phyloP scores from a whole-genome alignment of 441 rosid species.

The Rhodomyrtus psidioides region DNA sequence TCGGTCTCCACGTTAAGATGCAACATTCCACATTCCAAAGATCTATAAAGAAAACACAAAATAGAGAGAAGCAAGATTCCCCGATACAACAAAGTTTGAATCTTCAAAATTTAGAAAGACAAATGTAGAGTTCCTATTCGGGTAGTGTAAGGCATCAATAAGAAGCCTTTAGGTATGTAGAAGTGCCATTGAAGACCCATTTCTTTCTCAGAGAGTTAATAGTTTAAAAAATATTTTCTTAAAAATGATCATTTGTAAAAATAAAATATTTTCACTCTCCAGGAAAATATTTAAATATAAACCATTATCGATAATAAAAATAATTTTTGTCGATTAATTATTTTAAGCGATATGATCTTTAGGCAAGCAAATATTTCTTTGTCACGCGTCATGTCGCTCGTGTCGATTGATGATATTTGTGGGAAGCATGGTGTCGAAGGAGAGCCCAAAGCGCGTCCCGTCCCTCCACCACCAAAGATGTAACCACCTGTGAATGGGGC shows the following conservation, averaged over 20 bases:
- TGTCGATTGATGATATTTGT: background rate
- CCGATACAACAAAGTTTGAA: no score
- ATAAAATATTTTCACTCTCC: no score
- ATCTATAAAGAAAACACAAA: no score
- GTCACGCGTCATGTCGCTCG: background rate
- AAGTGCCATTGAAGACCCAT: background rate
- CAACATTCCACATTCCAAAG: accelerated
- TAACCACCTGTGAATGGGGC: no score
- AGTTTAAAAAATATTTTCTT: no score
- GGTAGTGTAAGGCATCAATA: background rate
- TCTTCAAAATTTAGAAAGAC: accelerated
- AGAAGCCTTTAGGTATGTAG: background rate
- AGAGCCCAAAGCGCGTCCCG: background rate
- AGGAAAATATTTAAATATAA: no score
- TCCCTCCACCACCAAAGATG: background rate
- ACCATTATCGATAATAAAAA: no score
- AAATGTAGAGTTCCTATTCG: accelerated
- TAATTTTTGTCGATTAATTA: no score
- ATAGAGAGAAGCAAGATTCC: background rate
- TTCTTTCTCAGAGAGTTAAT: no score
- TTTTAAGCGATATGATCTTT: no score
- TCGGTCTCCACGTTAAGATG: background rate
- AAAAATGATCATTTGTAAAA: no score
- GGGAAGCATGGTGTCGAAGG: background rate
- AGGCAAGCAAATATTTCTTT: background rate